A percentile compares a stretch with the other conserved stretches of the same genome.
Evolutionary conservation across 2,329 filamentous ascomycete genomes (phyloP).

Genomic region (Diplocarpon rosae): DNA sequence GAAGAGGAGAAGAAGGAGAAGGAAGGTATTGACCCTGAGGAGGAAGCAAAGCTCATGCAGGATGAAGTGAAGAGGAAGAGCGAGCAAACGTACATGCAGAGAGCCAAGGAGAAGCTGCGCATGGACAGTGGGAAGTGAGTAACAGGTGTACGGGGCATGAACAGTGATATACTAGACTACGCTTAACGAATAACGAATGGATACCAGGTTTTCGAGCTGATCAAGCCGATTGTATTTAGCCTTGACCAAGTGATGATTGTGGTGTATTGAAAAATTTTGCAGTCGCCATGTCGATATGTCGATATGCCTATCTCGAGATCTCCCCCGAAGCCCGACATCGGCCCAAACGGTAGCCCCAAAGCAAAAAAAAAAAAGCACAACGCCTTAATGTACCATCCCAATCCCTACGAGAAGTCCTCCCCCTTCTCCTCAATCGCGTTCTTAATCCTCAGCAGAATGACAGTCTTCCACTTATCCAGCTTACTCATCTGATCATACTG

Average conservation of each 20-base stretch:
- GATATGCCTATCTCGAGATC: conserved; percentile 1
- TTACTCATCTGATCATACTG: conserved; percentile 88
- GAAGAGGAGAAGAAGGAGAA: conserved; percentile 22
- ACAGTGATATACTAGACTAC: neutral
- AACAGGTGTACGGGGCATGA: neutral
- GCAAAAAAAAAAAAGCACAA: no score
- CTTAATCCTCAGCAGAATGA: conserved; percentile 73
- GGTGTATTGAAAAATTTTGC: neutral
- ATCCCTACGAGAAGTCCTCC: conserved; percentile 52
- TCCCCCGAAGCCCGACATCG: neutral
- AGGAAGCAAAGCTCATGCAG: conserved; percentile 27
- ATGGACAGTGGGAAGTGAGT: neutral
- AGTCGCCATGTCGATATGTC: neutral
- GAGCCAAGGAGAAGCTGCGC: conserved; percentile 16
- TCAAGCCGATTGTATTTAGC: no score
- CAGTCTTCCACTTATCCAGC: conserved; percentile 96
- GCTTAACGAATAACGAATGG: neutral
- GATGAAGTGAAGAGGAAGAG: conserved; percentile 21
- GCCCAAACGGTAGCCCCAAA: conserved; percentile 1
- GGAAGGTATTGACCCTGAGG: conserved; percentile 21
- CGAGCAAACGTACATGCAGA: conserved; percentile 20
- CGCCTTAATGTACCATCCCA: neutral
- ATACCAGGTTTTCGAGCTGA: no score
- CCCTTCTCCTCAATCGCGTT: conserved; percentile 62
- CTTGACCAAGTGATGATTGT: no score